Base-by-base conservation (phyloP, 495 filamentous ascomycete genomes). In the Penicillium paradoxum region DNA sequence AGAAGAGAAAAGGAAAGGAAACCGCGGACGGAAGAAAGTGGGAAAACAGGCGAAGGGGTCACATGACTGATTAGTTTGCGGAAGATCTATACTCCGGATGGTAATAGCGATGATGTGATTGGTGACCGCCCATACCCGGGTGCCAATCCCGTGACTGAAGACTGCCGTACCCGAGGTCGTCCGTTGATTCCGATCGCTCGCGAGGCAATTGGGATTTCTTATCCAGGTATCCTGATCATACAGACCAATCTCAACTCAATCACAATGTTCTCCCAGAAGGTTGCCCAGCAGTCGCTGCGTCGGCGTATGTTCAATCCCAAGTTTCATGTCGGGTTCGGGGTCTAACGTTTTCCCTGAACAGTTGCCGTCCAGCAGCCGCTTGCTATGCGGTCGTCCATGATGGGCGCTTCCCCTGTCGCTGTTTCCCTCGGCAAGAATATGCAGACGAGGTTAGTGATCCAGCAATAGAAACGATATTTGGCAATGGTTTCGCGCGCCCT, bases 191-290 rank as follows among this genome's bases (percentile, higher is more conserved):
- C 71, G 70, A 55, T 54, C 54, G 37, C 51, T 59, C 58, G 55
- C 64, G 62, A 65, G 38, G 38, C 25, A 34, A 19, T 42, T 51
- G 49, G 49, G 49, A 43, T 45, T 51, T 52, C 7, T 40, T 45
- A n/a, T n/a, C n/a, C n/a, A n/a, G n/a, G n/a, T 41, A 36, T 48
- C 44, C 19, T 42, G 44, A 54, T 53, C 49, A 52, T 45, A 36
- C 53, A 57, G 59, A 65, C 36, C 44, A 56, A 39, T 48, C 47
- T 54, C 51, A 44, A 50, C 59, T 49, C 49, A 42, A 45, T 64
- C 72, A 81, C 43, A 29, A 89, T 89, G 85, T 74, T 82, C 64
- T 78, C 80, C 56, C 83, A 85, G 64, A 80, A 85, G 75, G 70
- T 82, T 67, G 76, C 77, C 45, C 77, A 87, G 64, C 81, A 82